These are phyloP conservation scores for Metroxylon sagu DNA, from an alignment of 176 grass and related monocot species.

Conservation along the genomic window DNA sequence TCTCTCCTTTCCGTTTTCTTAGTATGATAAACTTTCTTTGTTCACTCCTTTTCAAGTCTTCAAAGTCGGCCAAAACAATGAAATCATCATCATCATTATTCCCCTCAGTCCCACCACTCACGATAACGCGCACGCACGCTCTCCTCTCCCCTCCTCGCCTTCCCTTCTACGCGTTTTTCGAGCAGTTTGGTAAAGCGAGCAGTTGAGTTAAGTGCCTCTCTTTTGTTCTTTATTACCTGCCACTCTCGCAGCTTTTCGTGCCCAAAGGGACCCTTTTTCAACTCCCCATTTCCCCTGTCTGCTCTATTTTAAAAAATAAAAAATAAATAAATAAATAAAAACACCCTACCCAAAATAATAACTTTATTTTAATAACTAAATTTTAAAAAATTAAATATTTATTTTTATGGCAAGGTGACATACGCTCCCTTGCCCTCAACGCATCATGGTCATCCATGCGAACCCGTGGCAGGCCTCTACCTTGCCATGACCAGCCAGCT, in stretches of 20 bases:
- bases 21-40: not conserved
- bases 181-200: not conserved
- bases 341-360: not conserved
- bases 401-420: too few relatives aligned
- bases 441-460: too few relatives aligned
- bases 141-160: not conserved
- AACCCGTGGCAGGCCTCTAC: too few relatives aligned
- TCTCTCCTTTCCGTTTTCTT: not conserved
- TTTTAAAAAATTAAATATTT: too few relatives aligned
- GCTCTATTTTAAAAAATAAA: not conserved
- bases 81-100: not conserved
- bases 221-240: conserved; percentile 6
- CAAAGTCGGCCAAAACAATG: not conserved
- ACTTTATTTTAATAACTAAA: too few relatives aligned
- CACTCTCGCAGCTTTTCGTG: not conserved
- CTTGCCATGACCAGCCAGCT: too few relatives aligned
- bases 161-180: conserved; percentile 1
- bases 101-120: not conserved
- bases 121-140: not conserved
- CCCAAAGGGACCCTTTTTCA: not conserved
- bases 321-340: too few relatives aligned
- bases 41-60: not conserved
- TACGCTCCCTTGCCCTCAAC: too few relatives aligned
- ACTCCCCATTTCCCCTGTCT: not conserved
- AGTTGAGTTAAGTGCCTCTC: not conserved